Percentiles rank a stretch among this genome's conserved stretches.
phyloP scores from a whole-genome alignment of 805 yeast genomes.

The Myxozyma neotropica region DNA sequence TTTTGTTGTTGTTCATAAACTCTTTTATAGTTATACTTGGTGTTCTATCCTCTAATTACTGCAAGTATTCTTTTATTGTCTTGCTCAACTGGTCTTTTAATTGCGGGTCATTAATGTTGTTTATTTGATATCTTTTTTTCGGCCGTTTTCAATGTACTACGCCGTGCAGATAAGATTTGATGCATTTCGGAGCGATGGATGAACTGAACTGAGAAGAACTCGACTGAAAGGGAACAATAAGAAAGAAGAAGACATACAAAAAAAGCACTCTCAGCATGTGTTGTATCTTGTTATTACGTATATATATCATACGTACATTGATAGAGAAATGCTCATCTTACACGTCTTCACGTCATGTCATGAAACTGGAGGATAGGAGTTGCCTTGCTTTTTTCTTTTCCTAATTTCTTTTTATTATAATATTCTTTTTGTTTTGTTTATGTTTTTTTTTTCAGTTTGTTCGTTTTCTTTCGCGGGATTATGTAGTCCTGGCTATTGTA shows the following conservation, averaged over 20 bases:
- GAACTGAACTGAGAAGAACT: too few species aligned
- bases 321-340: too few species aligned
- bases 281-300: too few species aligned
- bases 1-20: background rate
- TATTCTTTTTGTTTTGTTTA: background rate
- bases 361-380: background rate
- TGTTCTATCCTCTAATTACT: background rate
- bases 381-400: background rate
- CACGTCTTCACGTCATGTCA: background rate
- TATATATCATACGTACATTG: too few species aligned
- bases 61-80: background rate
- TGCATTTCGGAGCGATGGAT: too few species aligned
- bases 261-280: too few species aligned
- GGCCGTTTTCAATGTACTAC: too few species aligned
- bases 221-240: too few species aligned
- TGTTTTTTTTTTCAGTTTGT: background rate
- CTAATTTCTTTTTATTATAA: slow-evolving; percentile 1
- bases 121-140: background rate
- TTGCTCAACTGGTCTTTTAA: background rate
- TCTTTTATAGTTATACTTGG: background rate
- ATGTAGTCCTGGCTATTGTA: too few species aligned
- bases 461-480: background rate
- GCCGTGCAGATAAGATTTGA: background rate
- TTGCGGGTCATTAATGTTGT: background rate
- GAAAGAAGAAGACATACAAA: too few species aligned